Evolutionary conservation across 345 rosid species (phyloP), one percentile per base, ranked within the genome.

Genomic region (Clarkia xantiana): DNA sequence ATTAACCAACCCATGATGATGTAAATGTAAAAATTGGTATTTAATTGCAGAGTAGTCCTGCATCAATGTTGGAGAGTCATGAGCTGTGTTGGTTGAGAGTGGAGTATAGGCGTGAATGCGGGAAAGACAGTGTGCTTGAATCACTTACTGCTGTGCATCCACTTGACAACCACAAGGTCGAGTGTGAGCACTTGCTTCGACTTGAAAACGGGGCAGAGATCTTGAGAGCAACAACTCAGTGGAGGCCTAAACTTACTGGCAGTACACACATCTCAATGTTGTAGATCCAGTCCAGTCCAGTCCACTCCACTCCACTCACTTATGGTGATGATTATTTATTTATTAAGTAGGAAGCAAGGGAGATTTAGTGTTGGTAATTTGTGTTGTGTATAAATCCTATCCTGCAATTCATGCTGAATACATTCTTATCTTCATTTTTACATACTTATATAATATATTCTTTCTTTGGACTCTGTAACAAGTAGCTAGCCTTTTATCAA

Each of bases 41-140:
- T n/a, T 53, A 55, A 38, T 47, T 76, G 67, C 86, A 81, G 91
- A 84, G 99, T 72, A 81, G 94, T 71, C 99, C 99, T 0, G 73
- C 64, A 44, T 58, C 74, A 39, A 74, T 93, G 52, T 68, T 93
- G 79, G 99, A 87, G 95, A 76, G 67, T 29, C 88, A 82, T 49
- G 88, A 84, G 75, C 90, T 93, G 25, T 71, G 70, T 14, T 52
- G 75, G 65, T 63, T 93, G 75, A 82, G 94, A 13, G 63, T 93
- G 55, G 99, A 93, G 75, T 93, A 93, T 40, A 66, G 97, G 60
- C 79, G 95, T 76, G 99, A 93, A 66, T 93, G 99, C 11, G 94
- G 94, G 16, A 82, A 64, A 73, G 95, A 87, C 75, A 82, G 88
- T 18, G 91, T 87, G 61, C 85, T 87, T 63, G 86, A 87, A 82